Percentiles rank a stretch among this genome's conserved stretches.
Evolutionary conservation across 495 filamentous ascomycete species (phyloP).

Genomic region (Tetracladium marchalianum): DNA sequence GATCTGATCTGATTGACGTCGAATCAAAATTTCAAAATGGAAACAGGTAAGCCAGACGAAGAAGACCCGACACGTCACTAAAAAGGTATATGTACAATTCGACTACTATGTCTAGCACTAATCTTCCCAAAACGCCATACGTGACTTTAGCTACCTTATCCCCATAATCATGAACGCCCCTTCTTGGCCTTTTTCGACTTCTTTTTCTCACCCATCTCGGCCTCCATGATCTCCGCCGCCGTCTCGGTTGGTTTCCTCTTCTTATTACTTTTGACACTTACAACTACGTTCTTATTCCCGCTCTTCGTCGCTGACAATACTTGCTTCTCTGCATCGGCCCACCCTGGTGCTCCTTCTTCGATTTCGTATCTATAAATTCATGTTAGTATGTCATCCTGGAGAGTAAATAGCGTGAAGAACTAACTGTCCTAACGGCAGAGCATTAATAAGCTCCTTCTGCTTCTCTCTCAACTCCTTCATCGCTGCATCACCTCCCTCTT

Average conservation of each 20-base stretch:
- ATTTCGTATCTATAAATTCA: constrained; percentile 62
- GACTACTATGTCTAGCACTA: no score
- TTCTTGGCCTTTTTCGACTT: constrained; percentile 37
- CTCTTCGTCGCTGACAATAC: constrained; percentile 45
- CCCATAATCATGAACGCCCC: neutral
- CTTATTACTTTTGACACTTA: constrained; percentile 71
- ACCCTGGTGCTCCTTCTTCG: constrained; percentile 56
- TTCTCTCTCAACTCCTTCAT: constrained; percentile 56
- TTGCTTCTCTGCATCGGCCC: constrained; percentile 78
- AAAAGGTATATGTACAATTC: no score
- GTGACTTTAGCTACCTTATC: no score
- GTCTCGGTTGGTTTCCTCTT: constrained; percentile 73
- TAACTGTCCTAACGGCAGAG: constrained; percentile 81
- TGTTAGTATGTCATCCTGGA: constrained; percentile 1
- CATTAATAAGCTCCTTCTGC: constrained; percentile 78
- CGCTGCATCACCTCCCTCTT: constrained; percentile 70
- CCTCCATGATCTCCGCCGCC: constrained; percentile 45
- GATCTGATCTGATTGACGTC: no score
- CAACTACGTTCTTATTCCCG: constrained; percentile 55
- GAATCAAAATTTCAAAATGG: no score
- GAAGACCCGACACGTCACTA: no score
- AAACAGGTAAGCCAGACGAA: no score
- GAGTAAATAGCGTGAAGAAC: constrained; percentile 20
- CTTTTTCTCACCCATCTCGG: constrained; percentile 50
- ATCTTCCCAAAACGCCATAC: no score